Base-by-base conservation (phyloP, 2,329 filamentous ascomycete species). In the Bipolaris gigantea region DNA sequence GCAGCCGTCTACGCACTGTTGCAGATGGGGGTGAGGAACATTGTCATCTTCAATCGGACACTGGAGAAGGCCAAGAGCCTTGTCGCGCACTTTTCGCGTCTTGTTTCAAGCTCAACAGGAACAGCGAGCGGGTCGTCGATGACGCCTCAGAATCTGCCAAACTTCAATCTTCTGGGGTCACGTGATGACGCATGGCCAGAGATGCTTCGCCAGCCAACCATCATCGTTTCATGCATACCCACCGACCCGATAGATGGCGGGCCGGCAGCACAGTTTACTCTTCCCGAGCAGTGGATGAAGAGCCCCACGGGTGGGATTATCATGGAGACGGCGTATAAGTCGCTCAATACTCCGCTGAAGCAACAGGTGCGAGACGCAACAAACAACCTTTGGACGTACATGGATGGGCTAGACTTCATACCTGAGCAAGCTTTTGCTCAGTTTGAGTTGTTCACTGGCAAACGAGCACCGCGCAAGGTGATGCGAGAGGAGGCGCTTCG, bases 381-480 rank as follows among this genome's bases (percentile, higher is more conserved):
- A 18, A 76, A 84, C 50, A 77, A 81, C 59, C 81, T 89, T 36
- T 92, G 89, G 89, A 86, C 91, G 0, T 80, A 89, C 16, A 84
- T 92, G 72, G 88, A 92, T 64, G 89, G 89, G 0, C 76, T 92
- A 11, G 89, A 92, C 63, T 80, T 92, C 42, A 73, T 93, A 13
- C 88, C 88, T 0, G 89, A 92, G 69, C 89, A 92, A 68, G 89
- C 87, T 0, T 89, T 89, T 73, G 89, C 89, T 1, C 89, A 92
- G 64, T 93, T 92, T 66, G 89, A 93, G 73, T 74, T 92, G 2
- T 90, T 92, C 69, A 92, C 89, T 0, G 89, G 89, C 0, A 80
- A 88, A 42, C 83, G 87, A 70, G 88, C 88, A 15, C 89, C 89
- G 2, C 81, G 89, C 23, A 77, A 84, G 40, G 72, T 89, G 34